phyloP scores from a whole-genome alignment of 2,329 filamentous ascomycete species.

The Ophiocordyceps camponoti-rufipedis region DNA sequence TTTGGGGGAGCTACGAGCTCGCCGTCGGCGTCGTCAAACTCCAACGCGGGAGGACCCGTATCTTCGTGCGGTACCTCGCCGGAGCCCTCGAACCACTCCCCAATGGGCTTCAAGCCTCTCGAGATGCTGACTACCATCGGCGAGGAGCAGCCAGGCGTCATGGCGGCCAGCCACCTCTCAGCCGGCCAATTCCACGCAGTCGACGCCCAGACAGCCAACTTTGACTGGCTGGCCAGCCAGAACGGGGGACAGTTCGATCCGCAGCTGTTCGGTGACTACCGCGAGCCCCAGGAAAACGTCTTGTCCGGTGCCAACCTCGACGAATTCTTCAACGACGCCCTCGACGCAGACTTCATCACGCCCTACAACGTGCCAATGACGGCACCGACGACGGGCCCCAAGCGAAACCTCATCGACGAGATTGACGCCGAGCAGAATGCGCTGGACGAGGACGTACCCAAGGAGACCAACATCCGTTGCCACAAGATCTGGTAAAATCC shows the following conservation, averaged over 20 bases:
- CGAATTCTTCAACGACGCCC: conserved; percentile 57
- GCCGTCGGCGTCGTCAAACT: conserved; percentile 43
- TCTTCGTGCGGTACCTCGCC: conserved; percentile 63
- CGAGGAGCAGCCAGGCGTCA: conserved; percentile 35
- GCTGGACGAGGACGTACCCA: conserved; percentile 45
- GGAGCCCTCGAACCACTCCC: conserved; percentile 57
- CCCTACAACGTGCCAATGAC: conserved; percentile 50
- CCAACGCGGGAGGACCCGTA: conserved; percentile 32
- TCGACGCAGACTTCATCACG: conserved; percentile 63
- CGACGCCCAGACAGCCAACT: conserved; percentile 31
- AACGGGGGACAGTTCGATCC: conserved; percentile 81
- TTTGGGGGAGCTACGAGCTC: conserved; percentile 39
- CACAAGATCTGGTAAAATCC: conserved; percentile 69
- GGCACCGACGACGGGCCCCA: conserved; percentile 22
- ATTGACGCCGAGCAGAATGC: conserved; percentile 60
- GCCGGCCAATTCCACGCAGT: conserved; percentile 14
- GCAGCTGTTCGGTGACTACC: conserved; percentile 78
- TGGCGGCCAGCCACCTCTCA: conserved; percentile 15
- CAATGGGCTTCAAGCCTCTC: conserved; percentile 42
- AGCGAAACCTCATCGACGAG: conserved; percentile 57
- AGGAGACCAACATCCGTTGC: conserved; percentile 52
- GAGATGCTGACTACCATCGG: conserved; percentile 47
- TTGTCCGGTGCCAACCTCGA: conserved; percentile 53
- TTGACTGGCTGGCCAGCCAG: conserved; percentile 63
- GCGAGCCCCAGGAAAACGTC: conserved; percentile 73